These are phyloP conservation scores for Backusella psychrophila DNA, from an alignment of 192 early-diverging fungal species.

Conservation along the genomic window DNA sequence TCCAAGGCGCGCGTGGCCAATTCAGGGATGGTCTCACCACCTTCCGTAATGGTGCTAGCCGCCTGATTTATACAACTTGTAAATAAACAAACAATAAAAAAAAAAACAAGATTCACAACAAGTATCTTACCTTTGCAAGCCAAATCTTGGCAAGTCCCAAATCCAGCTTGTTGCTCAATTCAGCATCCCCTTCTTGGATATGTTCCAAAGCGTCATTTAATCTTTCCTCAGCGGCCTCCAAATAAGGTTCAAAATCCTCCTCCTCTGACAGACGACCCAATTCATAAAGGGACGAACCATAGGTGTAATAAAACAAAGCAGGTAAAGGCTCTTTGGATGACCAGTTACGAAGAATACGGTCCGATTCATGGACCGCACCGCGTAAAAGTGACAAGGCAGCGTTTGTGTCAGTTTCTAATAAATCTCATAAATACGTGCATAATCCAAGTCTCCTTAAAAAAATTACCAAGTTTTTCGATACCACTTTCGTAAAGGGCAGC, in stretches of 20 bases:
- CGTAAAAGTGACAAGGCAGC: slow-evolving; percentile 41
- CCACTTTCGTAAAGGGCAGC: slow-evolving; percentile 48
- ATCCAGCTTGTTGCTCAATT: slow-evolving; percentile 5
- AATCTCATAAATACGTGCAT: not conserved
- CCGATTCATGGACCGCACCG: slow-evolving; percentile 55
- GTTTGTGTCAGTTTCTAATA: slow-evolving; percentile 30
- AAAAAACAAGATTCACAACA: not conserved
- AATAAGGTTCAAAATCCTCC: slow-evolving; percentile 29
- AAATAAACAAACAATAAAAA: not conserved
- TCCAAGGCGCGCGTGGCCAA: slow-evolving; percentile 8
- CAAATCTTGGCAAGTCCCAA: slow-evolving; percentile 13
- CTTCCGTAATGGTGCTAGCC: not conserved
- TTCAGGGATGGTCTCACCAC: slow-evolving; percentile 11
- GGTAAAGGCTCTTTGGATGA: slow-evolving; percentile 34
- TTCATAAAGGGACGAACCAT: slow-evolving; percentile 50
- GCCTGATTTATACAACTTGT: slow-evolving; percentile 1
- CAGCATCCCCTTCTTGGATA: not conserved
- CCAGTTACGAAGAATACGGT: slow-evolving; percentile 54
- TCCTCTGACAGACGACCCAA: slow-evolving; percentile 29
- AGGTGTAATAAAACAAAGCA: slow-evolving; percentile 46
- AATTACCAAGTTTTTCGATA: slow-evolving; percentile 41
- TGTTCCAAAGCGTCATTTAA: slow-evolving; percentile 24
- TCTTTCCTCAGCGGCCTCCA: slow-evolving; percentile 34
- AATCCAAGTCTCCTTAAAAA: not conserved
- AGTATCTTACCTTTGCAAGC: slow-evolving; percentile 23